These are phyloP conservation scores for Lignosus rhinocerotis DNA, from an alignment of 1,284 basidiomycete species.

Conservation along the genomic window DNA sequence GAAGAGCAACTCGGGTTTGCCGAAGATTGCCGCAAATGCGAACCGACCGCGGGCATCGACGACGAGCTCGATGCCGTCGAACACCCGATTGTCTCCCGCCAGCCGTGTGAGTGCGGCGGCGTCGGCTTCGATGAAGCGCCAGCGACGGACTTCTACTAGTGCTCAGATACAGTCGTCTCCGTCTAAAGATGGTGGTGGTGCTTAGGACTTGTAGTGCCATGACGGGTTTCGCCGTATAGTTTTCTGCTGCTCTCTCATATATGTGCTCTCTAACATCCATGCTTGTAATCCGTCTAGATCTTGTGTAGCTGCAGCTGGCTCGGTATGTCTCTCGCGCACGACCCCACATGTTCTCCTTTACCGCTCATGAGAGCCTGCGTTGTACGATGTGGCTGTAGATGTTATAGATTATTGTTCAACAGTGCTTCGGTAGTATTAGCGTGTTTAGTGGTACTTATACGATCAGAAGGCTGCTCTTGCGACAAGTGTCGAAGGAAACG, in stretches of 20 bases:
- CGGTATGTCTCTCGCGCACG: constrained; percentile 20
- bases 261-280: constrained; percentile 23
- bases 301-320: constrained; percentile 27
- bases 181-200: constrained; percentile 35
- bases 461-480: too few relatives aligned
- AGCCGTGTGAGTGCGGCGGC: constrained; percentile 36
- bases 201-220: constrained; percentile 23
- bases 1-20: constrained; percentile 57
- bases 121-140: constrained; percentile 66
- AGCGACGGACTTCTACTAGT: constrained; percentile 72
- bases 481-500: too few relatives aligned
- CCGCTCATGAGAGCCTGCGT: constrained; percentile 18
- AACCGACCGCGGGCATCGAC: constrained; percentile 65
- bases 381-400: constrained; percentile 34
- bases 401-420: constrained; percentile 29
- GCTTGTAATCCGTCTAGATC: constrained; percentile 28
- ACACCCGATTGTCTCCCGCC: constrained; percentile 41
- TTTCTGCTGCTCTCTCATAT: constrained; percentile 15
- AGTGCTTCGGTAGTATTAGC: constrained; percentile 1
- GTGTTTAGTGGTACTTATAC: neutral
- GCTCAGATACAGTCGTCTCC: constrained; percentile 37
- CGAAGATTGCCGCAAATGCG: constrained; percentile 71
- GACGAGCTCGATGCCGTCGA: constrained; percentile 55
- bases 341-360: constrained; percentile 23
- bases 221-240: constrained; percentile 10